Evolutionary conservation across 306 rosid species (phyloP).

Genomic region (Dryas alaskensis): DNA sequence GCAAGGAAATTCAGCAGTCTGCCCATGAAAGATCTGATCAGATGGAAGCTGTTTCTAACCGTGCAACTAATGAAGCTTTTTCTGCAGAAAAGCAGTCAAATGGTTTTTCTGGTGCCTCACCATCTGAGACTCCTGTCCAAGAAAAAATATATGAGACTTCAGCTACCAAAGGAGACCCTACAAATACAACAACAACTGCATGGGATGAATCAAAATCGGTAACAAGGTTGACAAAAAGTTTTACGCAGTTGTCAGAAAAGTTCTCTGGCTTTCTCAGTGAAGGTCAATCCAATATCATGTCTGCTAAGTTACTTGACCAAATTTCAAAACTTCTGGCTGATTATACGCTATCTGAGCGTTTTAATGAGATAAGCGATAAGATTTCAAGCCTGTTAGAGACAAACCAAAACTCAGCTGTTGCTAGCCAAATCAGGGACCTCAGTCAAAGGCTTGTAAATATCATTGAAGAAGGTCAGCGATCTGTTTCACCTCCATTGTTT

Average conservation of each 20-base stretch:
- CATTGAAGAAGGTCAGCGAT: slow-evolving; percentile 83
- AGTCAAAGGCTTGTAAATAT: slow-evolving; percentile 81
- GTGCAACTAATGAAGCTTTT: slow-evolving; percentile 43
- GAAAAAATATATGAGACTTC: slow-evolving; percentile 38
- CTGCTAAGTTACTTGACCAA: slow-evolving; percentile 71
- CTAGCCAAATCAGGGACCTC: slow-evolving; percentile 74
- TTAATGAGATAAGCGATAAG: slow-evolving; percentile 66
- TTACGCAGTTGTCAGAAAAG: slow-evolving; percentile 67
- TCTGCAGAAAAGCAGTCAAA: slow-evolving; percentile 42
- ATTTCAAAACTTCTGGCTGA: slow-evolving; percentile 77
- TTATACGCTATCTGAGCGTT: slow-evolving; percentile 68
- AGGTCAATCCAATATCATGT: slow-evolving; percentile 72
- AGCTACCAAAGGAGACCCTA: slow-evolving; percentile 36
- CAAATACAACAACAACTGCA: slow-evolving; percentile 49
- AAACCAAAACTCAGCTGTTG: slow-evolving; percentile 58
- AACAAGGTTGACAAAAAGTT: slow-evolving; percentile 63
- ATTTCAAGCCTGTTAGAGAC: slow-evolving; percentile 68
- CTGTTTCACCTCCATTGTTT: slow-evolving; percentile 84
- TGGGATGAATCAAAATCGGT: slow-evolving; percentile 81
- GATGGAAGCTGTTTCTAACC: slow-evolving; percentile 66
- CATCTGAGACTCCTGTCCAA: slow-evolving; percentile 40
- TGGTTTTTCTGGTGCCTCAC: slow-evolving; percentile 29
- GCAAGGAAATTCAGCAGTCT: slow-evolving; percentile 56
- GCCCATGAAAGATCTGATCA: slow-evolving; percentile 58
- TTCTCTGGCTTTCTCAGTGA: slow-evolving; percentile 90